phyloP scores from a whole-genome alignment of 495 filamentous ascomycete species.

The Penicillium ucsense region DNA sequence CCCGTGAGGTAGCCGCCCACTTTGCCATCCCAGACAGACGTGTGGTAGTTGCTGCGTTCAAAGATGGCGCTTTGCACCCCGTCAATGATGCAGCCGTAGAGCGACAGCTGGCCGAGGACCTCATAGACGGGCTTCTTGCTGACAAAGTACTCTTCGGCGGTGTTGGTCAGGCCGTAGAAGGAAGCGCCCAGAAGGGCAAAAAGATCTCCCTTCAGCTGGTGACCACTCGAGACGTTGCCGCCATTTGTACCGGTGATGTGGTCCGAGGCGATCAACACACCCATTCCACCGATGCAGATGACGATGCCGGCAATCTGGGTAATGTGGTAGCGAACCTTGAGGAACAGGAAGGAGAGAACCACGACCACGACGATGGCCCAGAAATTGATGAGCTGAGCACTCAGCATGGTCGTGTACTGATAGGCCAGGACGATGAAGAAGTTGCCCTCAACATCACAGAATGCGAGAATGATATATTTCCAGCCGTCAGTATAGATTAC shows the following conservation, averaged over 20 bases:
- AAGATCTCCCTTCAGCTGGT: constrained; percentile 84
- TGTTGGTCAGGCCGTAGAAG: constrained; percentile 86
- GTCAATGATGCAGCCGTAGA: constrained; percentile 87
- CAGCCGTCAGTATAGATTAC: constrained; percentile 65
- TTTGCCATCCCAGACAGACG: constrained; percentile 53
- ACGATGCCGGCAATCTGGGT: constrained; percentile 79
- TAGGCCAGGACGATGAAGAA: constrained; percentile 96
- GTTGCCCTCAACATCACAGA: constrained; percentile 93
- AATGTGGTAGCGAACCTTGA: constrained; percentile 79
- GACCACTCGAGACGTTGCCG: constrained; percentile 42
- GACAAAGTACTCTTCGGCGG: constrained; percentile 87
- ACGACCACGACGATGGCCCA: constrained; percentile 97
- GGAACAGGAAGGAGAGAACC: constrained; percentile 66
- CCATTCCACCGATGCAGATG: constrained; percentile 87
- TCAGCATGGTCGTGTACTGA: constrained; percentile 81
- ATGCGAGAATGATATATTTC: constrained; percentile 89
- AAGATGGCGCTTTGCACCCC: constrained; percentile 85
- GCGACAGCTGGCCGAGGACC: constrained; percentile 80
- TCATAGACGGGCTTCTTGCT: constrained; percentile 82
- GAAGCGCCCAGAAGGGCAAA: constrained; percentile 83
- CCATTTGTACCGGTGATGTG: constrained; percentile 64
- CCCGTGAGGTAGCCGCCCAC: constrained; percentile 77
- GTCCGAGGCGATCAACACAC: constrained; percentile 78
- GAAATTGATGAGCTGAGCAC: constrained; percentile 94
- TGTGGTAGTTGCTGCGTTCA: constrained; percentile 61